A percentile compares a stretch with the other conserved stretches of the same genome.
Conservation (phyloP, 2,329 filamentous ascomycete genomes). For the Colletotrichum sp. region DNA sequence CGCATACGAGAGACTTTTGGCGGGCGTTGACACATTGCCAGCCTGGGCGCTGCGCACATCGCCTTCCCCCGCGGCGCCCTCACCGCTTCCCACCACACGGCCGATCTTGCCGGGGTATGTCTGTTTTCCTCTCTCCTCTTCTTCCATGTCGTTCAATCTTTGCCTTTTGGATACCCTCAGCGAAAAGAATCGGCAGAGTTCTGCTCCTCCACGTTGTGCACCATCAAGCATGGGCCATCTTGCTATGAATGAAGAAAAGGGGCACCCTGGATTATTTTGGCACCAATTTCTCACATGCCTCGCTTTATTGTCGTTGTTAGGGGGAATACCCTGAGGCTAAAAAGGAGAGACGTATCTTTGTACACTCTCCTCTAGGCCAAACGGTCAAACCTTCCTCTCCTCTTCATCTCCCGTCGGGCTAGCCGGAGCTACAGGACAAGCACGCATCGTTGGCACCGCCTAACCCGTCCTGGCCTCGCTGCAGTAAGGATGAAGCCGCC, state of each 20-base stretch:
- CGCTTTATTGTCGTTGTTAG: background rate
- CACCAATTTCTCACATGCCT: background rate
- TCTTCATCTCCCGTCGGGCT: background rate
- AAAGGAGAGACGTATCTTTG: background rate
- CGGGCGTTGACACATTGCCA: background rate
- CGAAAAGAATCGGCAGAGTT: slow-evolving; percentile 3
- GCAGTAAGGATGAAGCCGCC: slow-evolving; percentile 9
- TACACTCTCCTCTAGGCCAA: background rate
- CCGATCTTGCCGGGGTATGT: background rate
- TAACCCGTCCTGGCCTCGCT: background rate
- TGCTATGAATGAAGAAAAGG: background rate
- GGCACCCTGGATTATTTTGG: background rate
- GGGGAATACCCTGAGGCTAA: background rate
- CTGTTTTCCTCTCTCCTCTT: background rate
- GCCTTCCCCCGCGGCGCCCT: background rate
- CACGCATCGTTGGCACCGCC: background rate
- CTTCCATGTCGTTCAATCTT: background rate
- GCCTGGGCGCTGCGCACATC: background rate
- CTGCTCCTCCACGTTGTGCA: background rate
- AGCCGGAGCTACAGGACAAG: background rate
- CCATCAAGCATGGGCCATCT: background rate
- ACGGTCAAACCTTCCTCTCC: background rate
- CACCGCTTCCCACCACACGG: background rate
- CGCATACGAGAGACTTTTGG: background rate
- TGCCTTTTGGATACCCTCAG: background rate